Percentiles rank a stretch among this genome's conserved stretches.
phyloP scores from a whole-genome alignment of 768 basidiomycete genomes.

The Mycena galopus region DNA sequence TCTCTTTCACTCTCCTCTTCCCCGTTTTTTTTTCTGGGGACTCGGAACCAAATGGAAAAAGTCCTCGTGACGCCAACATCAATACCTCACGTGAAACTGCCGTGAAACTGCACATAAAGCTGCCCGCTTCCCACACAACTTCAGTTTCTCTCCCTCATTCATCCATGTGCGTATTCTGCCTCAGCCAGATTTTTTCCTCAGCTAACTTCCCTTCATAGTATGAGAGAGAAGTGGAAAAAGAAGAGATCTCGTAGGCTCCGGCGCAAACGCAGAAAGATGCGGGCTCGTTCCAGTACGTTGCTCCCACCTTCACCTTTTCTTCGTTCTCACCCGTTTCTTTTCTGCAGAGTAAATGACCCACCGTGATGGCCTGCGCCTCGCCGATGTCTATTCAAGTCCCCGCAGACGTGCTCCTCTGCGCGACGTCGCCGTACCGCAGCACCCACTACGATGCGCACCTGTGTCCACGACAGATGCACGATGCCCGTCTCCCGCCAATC shows the following conservation, averaged over 20 bases:
- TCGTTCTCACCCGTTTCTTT: not conserved
- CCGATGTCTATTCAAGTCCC: constrained; percentile 29
- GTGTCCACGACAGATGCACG: constrained; percentile 29
- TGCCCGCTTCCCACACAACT: too few relatives aligned
- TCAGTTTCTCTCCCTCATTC: constrained; percentile 11
- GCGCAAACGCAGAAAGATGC: constrained; percentile 96
- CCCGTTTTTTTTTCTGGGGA: too few relatives aligned
- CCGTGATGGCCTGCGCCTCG: constrained; percentile 24
- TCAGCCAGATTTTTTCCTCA: not conserved
- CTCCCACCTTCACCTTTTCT: not conserved
- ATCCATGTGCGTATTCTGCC: constrained; percentile 19
- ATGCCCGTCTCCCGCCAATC: constrained; percentile 23
- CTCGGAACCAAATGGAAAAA: too few relatives aligned
- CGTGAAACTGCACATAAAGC: too few relatives aligned
- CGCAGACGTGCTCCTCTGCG: constrained; percentile 31
- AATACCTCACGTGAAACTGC: too few relatives aligned
- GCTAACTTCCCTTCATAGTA: constrained; percentile 53
- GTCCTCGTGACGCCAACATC: too few relatives aligned
- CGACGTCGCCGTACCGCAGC: constrained; percentile 28
- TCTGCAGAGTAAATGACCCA: constrained; percentile 33
- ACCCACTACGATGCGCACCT: constrained; percentile 22
- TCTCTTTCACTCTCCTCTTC: too few relatives aligned
- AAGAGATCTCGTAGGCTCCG: constrained; percentile 94
- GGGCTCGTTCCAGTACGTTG: constrained; percentile 90
- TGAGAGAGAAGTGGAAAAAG: constrained; percentile 99